A percentile compares a stretch with the other conserved stretches of the same genome.
Conservation (phyloP, 495 filamentous ascomycete species). For the Hyaloscypha hepaticicola region DNA sequence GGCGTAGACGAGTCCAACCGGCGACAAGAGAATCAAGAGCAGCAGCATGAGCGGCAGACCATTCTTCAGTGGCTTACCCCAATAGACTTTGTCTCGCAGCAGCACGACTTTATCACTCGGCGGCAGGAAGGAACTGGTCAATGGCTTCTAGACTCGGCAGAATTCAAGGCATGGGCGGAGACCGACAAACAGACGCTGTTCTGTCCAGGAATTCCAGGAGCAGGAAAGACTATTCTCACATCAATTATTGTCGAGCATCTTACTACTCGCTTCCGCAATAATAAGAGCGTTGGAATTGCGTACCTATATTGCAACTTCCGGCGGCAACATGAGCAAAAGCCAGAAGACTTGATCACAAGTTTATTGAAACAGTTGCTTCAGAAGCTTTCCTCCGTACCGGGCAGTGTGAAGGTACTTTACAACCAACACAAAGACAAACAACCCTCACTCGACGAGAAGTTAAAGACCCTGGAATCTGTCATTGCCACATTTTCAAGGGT, state of each 20-base stretch:
- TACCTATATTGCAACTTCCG: slow-evolving; percentile 8
- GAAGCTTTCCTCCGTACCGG: not conserved
- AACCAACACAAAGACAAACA: not conserved
- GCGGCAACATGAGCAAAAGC: slow-evolving; percentile 24
- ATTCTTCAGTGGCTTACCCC: slow-evolving; percentile 13
- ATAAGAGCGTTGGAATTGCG: slow-evolving; percentile 1
- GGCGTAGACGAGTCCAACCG: slow-evolving; percentile 39
- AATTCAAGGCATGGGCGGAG: slow-evolving; percentile 1
- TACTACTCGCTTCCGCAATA: not conserved
- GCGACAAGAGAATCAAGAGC: slow-evolving; percentile 25
- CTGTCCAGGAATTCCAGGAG: slow-evolving; percentile 6
- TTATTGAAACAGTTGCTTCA: not conserved
- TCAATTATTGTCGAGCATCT: not conserved
- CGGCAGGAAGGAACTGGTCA: slow-evolving; percentile 11
- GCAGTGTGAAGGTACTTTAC: not conserved
- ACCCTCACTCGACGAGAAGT: not conserved
- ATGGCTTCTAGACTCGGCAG: slow-evolving; percentile 6
- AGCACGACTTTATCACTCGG: slow-evolving; percentile 7
- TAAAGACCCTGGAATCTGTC: not conserved
- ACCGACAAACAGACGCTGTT: slow-evolving; percentile 3
- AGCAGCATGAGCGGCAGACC: slow-evolving; percentile 6
- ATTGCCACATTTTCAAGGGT: not conserved
- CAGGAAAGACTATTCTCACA: slow-evolving; percentile 1
- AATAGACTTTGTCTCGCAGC: slow-evolving; percentile 2
- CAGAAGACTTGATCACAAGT: slow-evolving; percentile 1